Base-by-base conservation (phyloP, 768 basidiomycete species). In the Amanita thiersii region DNA sequence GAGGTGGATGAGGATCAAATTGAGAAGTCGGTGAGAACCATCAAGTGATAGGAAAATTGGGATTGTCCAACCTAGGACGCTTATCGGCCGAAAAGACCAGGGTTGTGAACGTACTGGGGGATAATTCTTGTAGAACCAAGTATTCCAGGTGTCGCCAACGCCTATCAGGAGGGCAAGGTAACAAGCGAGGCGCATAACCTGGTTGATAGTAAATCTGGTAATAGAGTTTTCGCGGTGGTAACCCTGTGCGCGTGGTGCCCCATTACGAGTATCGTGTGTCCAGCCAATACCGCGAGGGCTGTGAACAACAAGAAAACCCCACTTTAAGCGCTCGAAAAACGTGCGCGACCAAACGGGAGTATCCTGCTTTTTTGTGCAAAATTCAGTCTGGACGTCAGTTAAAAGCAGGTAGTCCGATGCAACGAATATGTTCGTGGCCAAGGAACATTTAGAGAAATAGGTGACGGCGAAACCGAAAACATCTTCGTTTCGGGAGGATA, bases 251-350 rank as follows among this genome's bases (percentile, higher is more conserved):
- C 54, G 49, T 15, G 55, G 54, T 20, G 59, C 38, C 1, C 30
- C 25, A 11, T 17, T 19, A 7, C 46, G 47, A 15, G 51, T 52
- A 38, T 58, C 58, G 39, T 60, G 55, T 0, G 52, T 39, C 54
- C 57, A 63, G 8, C 56, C 53, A 6, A 64, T 45, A 3, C 58
- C 59, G 2, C 61, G 57, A 21, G 49, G 51, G 18, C 49, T 57
- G 17, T 20, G 4, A 35, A 55, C 51, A 9, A 61, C 42, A 1
- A 38, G 19, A 5, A 55, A 10, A 3, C 36, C 57, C 63, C 61
- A 61, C 21, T 44, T 33, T 1, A 52, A 29, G 5, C 60, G 54
- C 15, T 40, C 25, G 37, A 39, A 36, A 10, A 60, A 51, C 2
- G 58, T 30, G 9, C 43, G 39, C 2, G 52, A 29, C 5, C 45